Percentiles rank a stretch among this genome's conserved stretches.
phyloP scores from a whole-genome alignment of 1,284 basidiomycete species.

The Boletus smithii region DNA sequence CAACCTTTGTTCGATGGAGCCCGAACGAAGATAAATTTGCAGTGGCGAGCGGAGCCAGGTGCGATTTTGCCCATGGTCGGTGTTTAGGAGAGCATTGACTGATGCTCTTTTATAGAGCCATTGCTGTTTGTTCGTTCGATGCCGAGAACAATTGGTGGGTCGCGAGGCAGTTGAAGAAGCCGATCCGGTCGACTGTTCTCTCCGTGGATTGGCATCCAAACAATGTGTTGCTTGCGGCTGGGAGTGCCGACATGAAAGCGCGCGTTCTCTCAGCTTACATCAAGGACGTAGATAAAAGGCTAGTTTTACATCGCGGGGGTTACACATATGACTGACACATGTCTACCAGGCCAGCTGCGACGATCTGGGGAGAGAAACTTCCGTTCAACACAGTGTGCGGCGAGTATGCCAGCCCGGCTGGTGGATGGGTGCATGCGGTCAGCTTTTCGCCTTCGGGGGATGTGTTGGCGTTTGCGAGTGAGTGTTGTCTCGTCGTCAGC shows the following conservation, averaged over 20 bases:
- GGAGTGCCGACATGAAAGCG: constrained; percentile 93
- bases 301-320: constrained; percentile 23
- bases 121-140: constrained; percentile 94
- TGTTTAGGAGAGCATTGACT: neutral
- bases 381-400: constrained; percentile 98
- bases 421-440: constrained; percentile 97
- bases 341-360: constrained; percentile 70
- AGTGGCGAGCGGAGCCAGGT: constrained; percentile 94
- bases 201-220: constrained; percentile 98
- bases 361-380: constrained; percentile 95
- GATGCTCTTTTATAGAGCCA: constrained; percentile 56
- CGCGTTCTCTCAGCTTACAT: constrained; percentile 99
- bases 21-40: constrained; percentile 99
- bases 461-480: constrained; percentile 87
- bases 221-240: constrained; percentile 92
- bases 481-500: constrained; percentile 31
- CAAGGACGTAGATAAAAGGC: constrained; percentile 97
- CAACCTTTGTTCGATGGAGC: constrained; percentile 94
- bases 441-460: constrained; percentile 96
- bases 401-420: constrained; percentile 84
- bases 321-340: constrained; percentile 1
- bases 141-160: constrained; percentile 99
- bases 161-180: constrained; percentile 96
- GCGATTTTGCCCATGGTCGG: neutral
- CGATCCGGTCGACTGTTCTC: constrained; percentile 89